Evolutionary conservation across 2,329 filamentous ascomycete species (phyloP).

Genomic region (Periconia sp.): DNA sequence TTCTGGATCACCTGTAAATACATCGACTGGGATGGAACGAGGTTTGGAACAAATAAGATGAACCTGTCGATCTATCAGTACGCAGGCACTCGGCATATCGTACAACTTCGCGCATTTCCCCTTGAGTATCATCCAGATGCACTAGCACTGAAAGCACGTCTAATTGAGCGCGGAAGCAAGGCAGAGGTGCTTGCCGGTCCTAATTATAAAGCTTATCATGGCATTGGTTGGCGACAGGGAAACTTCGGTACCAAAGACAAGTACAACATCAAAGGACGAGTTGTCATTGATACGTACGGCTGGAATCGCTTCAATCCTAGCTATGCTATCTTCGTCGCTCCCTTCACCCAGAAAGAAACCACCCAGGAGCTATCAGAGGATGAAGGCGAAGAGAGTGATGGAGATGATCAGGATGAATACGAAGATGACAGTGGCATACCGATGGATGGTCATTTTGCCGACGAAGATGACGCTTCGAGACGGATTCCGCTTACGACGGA

Average conservation of each 20-base stretch:
- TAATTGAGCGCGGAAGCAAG: conserved; percentile 54
- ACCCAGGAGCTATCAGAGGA: not conserved
- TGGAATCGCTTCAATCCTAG: conserved; percentile 59
- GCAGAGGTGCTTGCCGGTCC: conserved; percentile 56
- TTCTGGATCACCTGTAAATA: conserved; percentile 47
- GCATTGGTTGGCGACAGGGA: conserved; percentile 48
- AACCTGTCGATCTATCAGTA: conserved; percentile 36
- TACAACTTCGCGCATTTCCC: conserved; percentile 51
- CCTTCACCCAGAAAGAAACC: conserved; percentile 40
- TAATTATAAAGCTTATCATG: conserved; percentile 59
- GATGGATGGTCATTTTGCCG: conserved; percentile 43
- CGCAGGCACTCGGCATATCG: conserved; percentile 52
- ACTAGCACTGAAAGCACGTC: conserved; percentile 43
- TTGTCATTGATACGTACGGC: conserved; percentile 60
- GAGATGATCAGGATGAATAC: conserved; percentile 5
- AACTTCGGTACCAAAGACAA: conserved; percentile 46
- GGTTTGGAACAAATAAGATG: conserved; percentile 38
- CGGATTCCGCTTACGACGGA: conserved; percentile 26
- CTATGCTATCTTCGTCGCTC: conserved; percentile 44
- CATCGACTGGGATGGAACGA: conserved; percentile 47
- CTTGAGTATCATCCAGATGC: conserved; percentile 52
- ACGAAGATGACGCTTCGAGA: conserved; percentile 23
- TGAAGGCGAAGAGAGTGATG: conserved; percentile 7
- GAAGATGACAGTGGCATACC: conserved; percentile 27
- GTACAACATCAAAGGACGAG: conserved; percentile 52